Evolutionary conservation across 176 grass and related monocot genomes (phyloP), one percentile per base, ranked within the genome.

Genomic region (Carex kokanica): DNA sequence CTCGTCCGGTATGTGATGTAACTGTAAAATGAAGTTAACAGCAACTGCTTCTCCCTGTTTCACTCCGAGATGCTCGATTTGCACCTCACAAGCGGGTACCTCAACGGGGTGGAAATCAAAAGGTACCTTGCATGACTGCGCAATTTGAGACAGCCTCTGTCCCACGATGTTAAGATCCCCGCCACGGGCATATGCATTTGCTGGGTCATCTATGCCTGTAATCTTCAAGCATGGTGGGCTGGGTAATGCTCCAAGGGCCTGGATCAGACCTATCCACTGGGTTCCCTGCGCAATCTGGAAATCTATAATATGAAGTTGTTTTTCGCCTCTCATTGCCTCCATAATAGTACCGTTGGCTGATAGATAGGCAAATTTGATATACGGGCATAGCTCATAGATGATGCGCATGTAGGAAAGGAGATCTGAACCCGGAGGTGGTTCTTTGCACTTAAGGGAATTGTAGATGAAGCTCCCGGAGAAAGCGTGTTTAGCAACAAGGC

Each of bases 291-390:
- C 38, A 80, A 99, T 92, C n/a, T 95, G 93, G 91, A 99, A 99
- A 72, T 99, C 96, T 13, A 99, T 92, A 20, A 99, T 92, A 59
- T 99, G 96, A 62, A 99, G 83, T 83, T 83, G 89, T 80, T 93
- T 89, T 77, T 93, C 96, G 36, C 86, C 93, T 75, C 88, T 93
- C 41, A 99, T 82, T 52, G 89, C 91, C 80, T 99, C 96, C 1
- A 91, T 90, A 36, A 99, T 95, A 0, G 93, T 93, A 9, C 91
- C 89, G 1, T 99, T 99, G 0, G 96, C 96, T 0, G 92, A 99
- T 81, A 99, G 85, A 88, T 93, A 99, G 38, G 89, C 96, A 23
- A 99, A 99, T 53, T 99, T 99, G 89, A 99, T 90, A 86, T 93
- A 96, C 31, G 97, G 97, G 60, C 97, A 99, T 31, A 89, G 86